Evolutionary conservation across 192 early-diverging fungal species (phyloP), one percentile per base, ranked within the genome.

Genomic region (Umbelopsis vinacea): DNA sequence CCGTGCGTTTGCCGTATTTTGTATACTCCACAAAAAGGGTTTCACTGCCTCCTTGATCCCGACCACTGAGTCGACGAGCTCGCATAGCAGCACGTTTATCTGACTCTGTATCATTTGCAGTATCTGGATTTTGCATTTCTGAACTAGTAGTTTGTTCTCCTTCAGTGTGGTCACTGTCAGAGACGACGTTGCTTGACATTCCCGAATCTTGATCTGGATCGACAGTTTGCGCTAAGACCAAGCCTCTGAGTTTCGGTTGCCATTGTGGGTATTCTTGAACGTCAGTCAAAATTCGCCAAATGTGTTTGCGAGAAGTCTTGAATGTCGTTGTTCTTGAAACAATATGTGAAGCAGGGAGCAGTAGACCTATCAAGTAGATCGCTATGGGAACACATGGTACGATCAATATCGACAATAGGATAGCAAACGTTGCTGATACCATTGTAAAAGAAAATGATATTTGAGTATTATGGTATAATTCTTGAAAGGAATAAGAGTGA

Each of bases 271-370:
- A 77, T 15, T 60, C 24, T 38, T 68, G 46, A 12, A 77, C 76
- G 24, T 72, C 50, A 10, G 76, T 77, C 24, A 77, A 33, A 26
- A 73, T 19, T 22, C 50, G 37, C 76, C 76, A 77, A 26, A 77
- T 66, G 26, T 40, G 40, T 17, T 70, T 43, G 21, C 67, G 55
- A 21, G 37, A 45, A 9, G 71, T 73, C 19, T 69, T 69, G n/a
- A 70, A 46, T 9, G 22, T 68, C 22, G 54, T 38, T 12, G 76
- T 70, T 52, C 71, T 66, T 26, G 67, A 73, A 21, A 73, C 67
- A 17, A 73, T 73, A 19, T 77, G 76, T 26, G 68, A 66, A 8
- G 52, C 76, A 45, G 76, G 76, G 3, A 77, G 40, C 33, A 72
- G 22, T 40, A 73, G 33, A 15, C 76, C 76, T 52, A 72, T 72